Percentiles rank a stretch among this genome's conserved stretches.
These are phyloP conservation scores for Gloeostereum incarnatum DNA, from an alignment of 768 basidiomycete genomes.

Conservation along the genomic window DNA sequence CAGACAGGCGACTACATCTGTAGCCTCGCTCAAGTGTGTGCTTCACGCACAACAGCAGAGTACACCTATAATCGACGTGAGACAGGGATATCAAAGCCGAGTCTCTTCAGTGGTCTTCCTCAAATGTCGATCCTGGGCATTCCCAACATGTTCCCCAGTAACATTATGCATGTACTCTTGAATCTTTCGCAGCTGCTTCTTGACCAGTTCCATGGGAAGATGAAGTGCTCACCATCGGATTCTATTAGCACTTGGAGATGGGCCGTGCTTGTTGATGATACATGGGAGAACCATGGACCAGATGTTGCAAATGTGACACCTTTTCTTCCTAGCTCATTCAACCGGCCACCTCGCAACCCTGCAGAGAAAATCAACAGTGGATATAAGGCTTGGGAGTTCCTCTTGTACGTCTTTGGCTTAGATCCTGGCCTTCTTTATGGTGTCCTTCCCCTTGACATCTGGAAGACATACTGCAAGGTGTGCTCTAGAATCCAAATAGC, in stretches of 20 bases:
- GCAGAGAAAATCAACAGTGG: slow-evolving; percentile 19
- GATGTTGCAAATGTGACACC: slow-evolving; percentile 3
- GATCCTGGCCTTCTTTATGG: slow-evolving; percentile 6
- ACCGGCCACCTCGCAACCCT: slow-evolving; percentile 14
- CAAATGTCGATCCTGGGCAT: slow-evolving; percentile 4
- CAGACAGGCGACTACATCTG: background rate
- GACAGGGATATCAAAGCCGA: slow-evolving; percentile 12
- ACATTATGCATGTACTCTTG: slow-evolving; percentile 12
- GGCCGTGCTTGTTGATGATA: slow-evolving; percentile 10
- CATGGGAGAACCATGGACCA: slow-evolving; percentile 12
- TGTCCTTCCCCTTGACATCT: slow-evolving; percentile 5
- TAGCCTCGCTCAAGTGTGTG: background rate
- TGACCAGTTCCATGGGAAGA: slow-evolving; percentile 11
- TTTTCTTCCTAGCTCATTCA: slow-evolving; percentile 12
- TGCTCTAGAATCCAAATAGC: slow-evolving; percentile 10
- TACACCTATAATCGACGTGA: slow-evolving; percentile 3
- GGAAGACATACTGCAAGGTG: slow-evolving; percentile 8
- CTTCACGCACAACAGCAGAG: background rate
- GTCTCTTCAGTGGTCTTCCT: slow-evolving; percentile 10
- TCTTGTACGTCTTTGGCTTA: slow-evolving; percentile 8
- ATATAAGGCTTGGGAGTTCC: slow-evolving; percentile 10
- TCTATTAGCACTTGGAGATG: slow-evolving; percentile 16
- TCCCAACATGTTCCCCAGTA: slow-evolving; percentile 7
- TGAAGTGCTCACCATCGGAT: slow-evolving; percentile 12
- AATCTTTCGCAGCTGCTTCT: slow-evolving; percentile 8